phyloP scores from a whole-genome alignment of 495 filamentous ascomycete genomes.

The Coniosporium apollinis region DNA sequence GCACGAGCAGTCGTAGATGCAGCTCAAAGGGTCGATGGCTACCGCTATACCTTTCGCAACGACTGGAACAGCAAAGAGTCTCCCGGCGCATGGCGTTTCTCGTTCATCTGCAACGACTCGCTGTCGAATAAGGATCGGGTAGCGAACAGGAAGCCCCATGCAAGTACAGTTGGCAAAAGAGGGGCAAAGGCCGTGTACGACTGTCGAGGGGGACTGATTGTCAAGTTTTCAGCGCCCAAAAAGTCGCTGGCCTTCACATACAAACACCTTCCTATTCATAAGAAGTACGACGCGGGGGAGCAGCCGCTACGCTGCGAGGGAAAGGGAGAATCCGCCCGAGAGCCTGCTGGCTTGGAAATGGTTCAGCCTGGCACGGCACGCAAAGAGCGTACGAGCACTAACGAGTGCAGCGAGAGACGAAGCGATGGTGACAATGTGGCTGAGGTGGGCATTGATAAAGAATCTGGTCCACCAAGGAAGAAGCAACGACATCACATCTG shows the following conservation, averaged over 20 bases:
- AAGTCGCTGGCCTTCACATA: background rate
- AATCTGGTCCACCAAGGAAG: too few species aligned
- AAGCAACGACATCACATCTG: too few species aligned
- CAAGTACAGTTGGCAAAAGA: background rate
- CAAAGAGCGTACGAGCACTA: too few species aligned
- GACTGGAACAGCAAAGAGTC: conserved; percentile 10
- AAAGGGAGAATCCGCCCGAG: too few species aligned
- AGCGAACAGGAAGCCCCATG: conserved; percentile 5
- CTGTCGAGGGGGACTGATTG: background rate
- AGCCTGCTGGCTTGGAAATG: too few species aligned
- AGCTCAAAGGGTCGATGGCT: conserved; percentile 10
- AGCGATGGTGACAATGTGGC: too few species aligned
- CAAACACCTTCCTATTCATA: background rate
- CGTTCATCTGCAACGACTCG: conserved; percentile 13
- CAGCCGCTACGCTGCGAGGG: too few species aligned
- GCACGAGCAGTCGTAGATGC: conserved; percentile 10
- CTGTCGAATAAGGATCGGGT: conserved; percentile 16
- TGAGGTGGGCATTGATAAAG: too few species aligned
- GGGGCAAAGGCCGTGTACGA: background rate
- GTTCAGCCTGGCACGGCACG: too few species aligned
- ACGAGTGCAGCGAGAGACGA: too few species aligned
- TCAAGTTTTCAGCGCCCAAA: background rate
- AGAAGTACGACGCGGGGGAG: too few species aligned
- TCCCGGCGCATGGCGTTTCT: conserved; percentile 7
- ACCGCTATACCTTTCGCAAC: conserved; percentile 12